Evolutionary conservation across 306 rosid genomes (phyloP).

Genomic region (Quercus aquifolioides): DNA sequence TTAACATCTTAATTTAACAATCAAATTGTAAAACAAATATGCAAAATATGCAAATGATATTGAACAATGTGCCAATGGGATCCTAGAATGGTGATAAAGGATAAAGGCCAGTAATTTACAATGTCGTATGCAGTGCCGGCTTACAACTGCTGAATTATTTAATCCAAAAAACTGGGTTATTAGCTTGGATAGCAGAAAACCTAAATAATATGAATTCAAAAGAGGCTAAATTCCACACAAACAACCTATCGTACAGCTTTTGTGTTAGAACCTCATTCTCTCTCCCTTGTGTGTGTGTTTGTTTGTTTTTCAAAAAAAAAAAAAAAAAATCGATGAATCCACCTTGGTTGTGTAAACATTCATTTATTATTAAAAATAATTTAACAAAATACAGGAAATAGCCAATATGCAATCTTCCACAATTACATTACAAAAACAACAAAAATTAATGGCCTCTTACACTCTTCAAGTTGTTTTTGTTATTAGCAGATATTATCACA

Average conservation of each 20-base stretch:
- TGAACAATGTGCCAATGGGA: neutral
- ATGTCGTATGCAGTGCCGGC: neutral
- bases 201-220: neutral
- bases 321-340: neutral
- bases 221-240: no score
- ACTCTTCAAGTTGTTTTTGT: neutral
- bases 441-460: neutral
- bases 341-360: neutral
- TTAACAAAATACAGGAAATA: neutral
- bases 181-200: neutral
- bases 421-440: neutral
- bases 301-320: no score
- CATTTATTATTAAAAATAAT: neutral
- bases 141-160: neutral
- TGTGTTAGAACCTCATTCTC: no score
- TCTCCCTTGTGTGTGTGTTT: no score
- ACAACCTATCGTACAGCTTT: no score
- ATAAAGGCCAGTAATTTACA: neutral
- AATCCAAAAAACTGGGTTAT: neutral
- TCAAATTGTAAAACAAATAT: neutral
- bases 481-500: neutral
- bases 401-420: neutral
- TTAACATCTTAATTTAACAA: neutral
- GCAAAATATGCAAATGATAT: slow-evolving; percentile 1
- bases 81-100: neutral